Percentiles rank a stretch among this genome's conserved stretches.
Evolutionary conservation across 768 basidiomycete species (phyloP).

Genomic region (Russula griseocarnosa): DNA sequence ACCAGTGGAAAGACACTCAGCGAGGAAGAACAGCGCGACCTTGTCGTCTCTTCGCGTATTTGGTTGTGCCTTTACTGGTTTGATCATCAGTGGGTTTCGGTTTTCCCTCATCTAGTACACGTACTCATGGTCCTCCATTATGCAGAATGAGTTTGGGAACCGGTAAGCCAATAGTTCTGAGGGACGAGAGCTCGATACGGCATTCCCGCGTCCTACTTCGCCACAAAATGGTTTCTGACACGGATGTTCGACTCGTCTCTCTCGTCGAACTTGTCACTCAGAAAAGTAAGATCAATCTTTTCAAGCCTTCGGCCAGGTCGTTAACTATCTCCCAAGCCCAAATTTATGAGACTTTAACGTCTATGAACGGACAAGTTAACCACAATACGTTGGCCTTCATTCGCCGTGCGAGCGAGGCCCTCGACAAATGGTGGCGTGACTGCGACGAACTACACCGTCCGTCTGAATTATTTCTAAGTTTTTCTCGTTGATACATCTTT

Average conservation of each 20-base stretch:
- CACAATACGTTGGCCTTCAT: slow-evolving; percentile 83
- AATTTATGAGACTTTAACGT: slow-evolving; percentile 86
- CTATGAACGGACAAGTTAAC: slow-evolving; percentile 82
- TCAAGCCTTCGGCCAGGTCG: neutral
- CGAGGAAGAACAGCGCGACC: slow-evolving; percentile 82
- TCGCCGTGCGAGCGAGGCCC: slow-evolving; percentile 75
- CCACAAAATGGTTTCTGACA: slow-evolving; percentile 85
- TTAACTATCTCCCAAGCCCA: slow-evolving; percentile 53
- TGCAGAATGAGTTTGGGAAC: slow-evolving; percentile 85
- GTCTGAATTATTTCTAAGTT: slow-evolving; percentile 30
- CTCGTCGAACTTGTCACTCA: slow-evolving; percentile 87
- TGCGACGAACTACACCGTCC: slow-evolving; percentile 81
- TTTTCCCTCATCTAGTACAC: slow-evolving; percentile 1
- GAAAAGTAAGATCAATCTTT: slow-evolving; percentile 57
- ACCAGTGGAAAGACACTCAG: slow-evolving; percentile 58
- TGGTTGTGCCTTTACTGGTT: slow-evolving; percentile 97
- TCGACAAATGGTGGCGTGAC: slow-evolving; percentile 89
- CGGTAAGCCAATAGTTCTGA: slow-evolving; percentile 82
- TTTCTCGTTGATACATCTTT: slow-evolving; percentile 17
- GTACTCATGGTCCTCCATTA: slow-evolving; percentile 24
- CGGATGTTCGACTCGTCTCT: slow-evolving; percentile 84
- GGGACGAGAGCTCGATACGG: slow-evolving; percentile 83
- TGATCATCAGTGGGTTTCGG: slow-evolving; percentile 75
- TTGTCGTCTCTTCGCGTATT: slow-evolving; percentile 88
- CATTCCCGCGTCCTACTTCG: slow-evolving; percentile 77